Base-by-base conservation (phyloP, 306 rosid species). In the Rubus idaeus region DNA sequence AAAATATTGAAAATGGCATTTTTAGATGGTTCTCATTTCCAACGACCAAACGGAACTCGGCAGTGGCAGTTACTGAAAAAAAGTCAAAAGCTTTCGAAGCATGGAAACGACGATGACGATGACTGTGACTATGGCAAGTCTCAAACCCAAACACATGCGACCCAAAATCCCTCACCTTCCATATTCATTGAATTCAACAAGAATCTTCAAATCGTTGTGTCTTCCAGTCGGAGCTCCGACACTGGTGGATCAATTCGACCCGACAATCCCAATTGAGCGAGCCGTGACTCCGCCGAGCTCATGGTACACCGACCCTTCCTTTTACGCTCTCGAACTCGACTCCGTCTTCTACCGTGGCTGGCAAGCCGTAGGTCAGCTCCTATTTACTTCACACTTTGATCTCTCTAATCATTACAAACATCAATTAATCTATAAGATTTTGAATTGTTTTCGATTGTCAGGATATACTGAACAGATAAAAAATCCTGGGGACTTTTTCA, bases 261-360 rank as follows among this genome's bases (percentile, higher is more conserved):
- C 98, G 12, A 80, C 77, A 18, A 83, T 78, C 84, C 90, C 93
- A 3, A 17, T 91, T 40, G 93, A 89, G 77, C 77, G 85, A 83
- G 98, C 98, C 2, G 80, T 89, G 17, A 94, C 98, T 23, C 96
- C 97, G 1, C 98, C 98, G 35, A 77, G 89, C 66, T 90, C 96
- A 51, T 94, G 98, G 98, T 94, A 94, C 75, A 89, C 89, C 1
- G 73, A 89, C 39, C 86, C 90, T 64, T 83, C 91, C 6, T 91
- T 91, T 82, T 82, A 77, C 81, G 71, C 78, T 6, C 86, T 85
- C 47, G 98, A 94, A 80, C 94, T 94, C 77, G 62, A 86, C 49
- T 90, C 93, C 44, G 56, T 94, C 73, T 91, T 91, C 85, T 88
- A 89, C 81, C 80, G 78, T 51, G 96, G 94, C 76, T 94, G 98